These are phyloP conservation scores for Xylaria scruposa DNA, from an alignment of 495 filamentous ascomycete species.

Conservation along the genomic window DNA sequence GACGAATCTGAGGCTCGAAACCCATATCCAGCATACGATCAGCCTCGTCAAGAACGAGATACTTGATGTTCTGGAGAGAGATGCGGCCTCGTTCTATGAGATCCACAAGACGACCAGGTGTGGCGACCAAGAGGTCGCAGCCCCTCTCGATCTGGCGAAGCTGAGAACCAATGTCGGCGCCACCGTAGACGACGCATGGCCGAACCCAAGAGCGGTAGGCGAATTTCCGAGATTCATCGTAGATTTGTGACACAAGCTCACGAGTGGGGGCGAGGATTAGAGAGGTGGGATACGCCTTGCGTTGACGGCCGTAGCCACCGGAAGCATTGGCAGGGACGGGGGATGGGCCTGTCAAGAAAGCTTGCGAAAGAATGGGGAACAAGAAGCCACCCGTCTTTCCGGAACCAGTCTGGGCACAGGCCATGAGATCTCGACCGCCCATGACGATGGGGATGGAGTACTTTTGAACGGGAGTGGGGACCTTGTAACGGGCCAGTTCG, in stretches of 20 bases:
- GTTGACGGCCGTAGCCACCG: conserved; percentile 79
- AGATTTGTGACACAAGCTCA: conserved; percentile 98
- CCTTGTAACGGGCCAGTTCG: conserved; percentile 87
- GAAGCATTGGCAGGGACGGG: conserved; percentile 63
- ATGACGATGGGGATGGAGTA: conserved; percentile 98
- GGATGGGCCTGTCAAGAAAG: conserved; percentile 86
- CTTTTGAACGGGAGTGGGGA: conserved; percentile 95
- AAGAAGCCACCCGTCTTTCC: conserved; percentile 99
- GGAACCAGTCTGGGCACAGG: conserved; percentile 97
- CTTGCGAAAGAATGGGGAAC: conserved; percentile 96
- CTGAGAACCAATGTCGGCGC: conserved; percentile 96
- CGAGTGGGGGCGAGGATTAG: conserved; percentile 95
- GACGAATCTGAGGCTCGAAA: conserved; percentile 99
- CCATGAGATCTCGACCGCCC: conserved; percentile 96
- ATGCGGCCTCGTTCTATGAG: conserved; percentile 98
- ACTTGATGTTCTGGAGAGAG: conserved; percentile 96
- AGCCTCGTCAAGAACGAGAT: conserved; percentile 97
- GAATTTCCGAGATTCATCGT: conserved; percentile 97
- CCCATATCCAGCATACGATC: conserved; percentile 99
- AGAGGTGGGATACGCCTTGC: conserved; percentile 95
- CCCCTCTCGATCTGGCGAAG: conserved; percentile 97
- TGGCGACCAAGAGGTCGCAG: conserved; percentile 96
- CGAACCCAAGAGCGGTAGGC: conserved; percentile 98
- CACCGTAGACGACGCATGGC: conserved; percentile 97
- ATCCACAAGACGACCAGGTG: conserved; percentile 95